Base-by-base conservation (phyloP, 306 rosid species). In the Cucumis sativus region DNA sequence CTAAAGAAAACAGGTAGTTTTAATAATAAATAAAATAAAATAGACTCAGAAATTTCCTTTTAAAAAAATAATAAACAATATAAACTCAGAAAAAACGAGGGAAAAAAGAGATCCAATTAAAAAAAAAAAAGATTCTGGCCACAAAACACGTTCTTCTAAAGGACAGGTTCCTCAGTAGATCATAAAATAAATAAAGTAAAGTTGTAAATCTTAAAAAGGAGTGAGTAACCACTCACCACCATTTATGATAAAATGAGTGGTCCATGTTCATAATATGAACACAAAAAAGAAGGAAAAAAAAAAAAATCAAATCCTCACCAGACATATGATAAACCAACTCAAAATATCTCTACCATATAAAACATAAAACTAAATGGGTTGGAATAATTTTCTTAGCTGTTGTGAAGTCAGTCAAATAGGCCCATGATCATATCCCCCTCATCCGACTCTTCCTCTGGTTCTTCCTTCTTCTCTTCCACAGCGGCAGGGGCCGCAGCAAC, bases 391-490 rank as follows among this genome's bases (percentile, higher is more conserved):
- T 67, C 54, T 67, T 5, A 69, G 14, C 75, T 69, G 17, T 3
- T 69, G 17, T 3, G 59, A 40, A 23, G 41, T 58, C 35, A 40
- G 10, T 40, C 90, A 10, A 88, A 88, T 63, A 86, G 16, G 37
- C 86, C 68, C 79, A 86, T 81, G 15, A 87, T 86, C 80, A 88
- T 79, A 8, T 83, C 92, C 0, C 80, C 92, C 0, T 83, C 92
- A 3, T 88, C 92, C 0, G 87, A 83, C n/a, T 85, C 89, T 18
- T 86, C 92, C 0, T 81, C 95, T 0, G 94, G 86, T 59, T 93
- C 97, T 1, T 85, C 93, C 54, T 88, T 83, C 88, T 89, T 88
- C 5, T 81, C 91, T 78, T 90, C 97, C 52, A 37, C 20, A 0
- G 63, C 62, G 0, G 41, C 61, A 9, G 57, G 86, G 78, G 84